These are phyloP conservation scores for Pseudogymnoascus verrucosus DNA, from an alignment of 2,329 filamentous ascomycete species.

Conservation along the genomic window DNA sequence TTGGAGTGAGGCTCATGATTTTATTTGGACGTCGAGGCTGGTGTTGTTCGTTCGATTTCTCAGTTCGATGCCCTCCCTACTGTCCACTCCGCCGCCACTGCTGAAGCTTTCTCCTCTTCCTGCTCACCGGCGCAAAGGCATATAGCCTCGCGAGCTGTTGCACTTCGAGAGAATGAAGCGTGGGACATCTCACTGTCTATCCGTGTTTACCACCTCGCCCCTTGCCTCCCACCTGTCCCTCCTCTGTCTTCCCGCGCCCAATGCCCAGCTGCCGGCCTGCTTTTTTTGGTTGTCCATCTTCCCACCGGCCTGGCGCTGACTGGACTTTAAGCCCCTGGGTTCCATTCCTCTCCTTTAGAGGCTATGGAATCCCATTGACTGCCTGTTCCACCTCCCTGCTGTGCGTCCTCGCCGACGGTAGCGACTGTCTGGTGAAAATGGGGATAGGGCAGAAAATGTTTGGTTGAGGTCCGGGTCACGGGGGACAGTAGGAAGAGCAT, in stretches of 20 bases:
- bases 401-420: no score
- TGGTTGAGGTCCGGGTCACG: no score
- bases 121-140: not conserved
- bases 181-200: not conserved
- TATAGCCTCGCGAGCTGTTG: not conserved
- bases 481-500: not conserved
- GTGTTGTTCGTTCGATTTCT: not conserved
- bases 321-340: not conserved
- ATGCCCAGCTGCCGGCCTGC: not conserved
- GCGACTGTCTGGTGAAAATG: not conserved
- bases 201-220: not conserved
- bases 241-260: not conserved
- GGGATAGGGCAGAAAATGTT: not conserved
- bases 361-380: not conserved
- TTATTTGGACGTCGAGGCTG: not conserved
- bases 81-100: not conserved
- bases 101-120: not conserved
- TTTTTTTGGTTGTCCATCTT: not conserved
- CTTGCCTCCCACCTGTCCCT: not conserved
- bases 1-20: not conserved
- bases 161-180: not conserved
- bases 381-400: not conserved
- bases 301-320: not conserved
- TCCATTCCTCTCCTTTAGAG: no score
- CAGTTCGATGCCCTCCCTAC: not conserved